These are phyloP conservation scores for Arthroderma sp. DNA, from an alignment of 2,329 filamentous ascomycete species.

Conservation along the genomic window DNA sequence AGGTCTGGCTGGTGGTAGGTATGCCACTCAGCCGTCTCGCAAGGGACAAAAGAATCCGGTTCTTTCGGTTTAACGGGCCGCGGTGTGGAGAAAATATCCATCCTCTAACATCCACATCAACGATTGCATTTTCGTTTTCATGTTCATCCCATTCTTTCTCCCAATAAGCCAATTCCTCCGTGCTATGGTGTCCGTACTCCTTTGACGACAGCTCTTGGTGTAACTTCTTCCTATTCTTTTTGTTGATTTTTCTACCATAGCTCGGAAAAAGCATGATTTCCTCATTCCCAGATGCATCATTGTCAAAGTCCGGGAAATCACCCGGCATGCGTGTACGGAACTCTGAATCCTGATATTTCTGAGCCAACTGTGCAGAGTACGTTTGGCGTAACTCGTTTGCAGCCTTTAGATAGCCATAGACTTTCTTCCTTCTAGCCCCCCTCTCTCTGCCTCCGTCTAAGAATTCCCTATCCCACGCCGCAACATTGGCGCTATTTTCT, in stretches of 20 bases:
- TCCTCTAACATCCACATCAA: conserved; percentile 87
- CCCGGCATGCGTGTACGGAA: conserved; percentile 49
- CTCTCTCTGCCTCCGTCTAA: conserved; percentile 37
- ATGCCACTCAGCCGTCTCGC: conserved; percentile 81
- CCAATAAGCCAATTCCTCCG: conserved; percentile 61
- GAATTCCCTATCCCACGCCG: conserved; percentile 15
- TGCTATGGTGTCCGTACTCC: conserved; percentile 23
- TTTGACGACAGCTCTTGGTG: conserved; percentile 12
- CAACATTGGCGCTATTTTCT: conserved; percentile 12
- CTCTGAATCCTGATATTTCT: conserved; percentile 34
- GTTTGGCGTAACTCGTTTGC: conserved; percentile 59
- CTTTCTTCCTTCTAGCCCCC: conserved; percentile 62
- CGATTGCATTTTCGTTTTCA: conserved; percentile 70
- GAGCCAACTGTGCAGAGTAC: conserved; percentile 45
- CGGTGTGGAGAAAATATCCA: conserved; percentile 86
- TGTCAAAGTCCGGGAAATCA: conserved; percentile 72
- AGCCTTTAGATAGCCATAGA: conserved; percentile 59
- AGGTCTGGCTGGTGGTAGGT: conserved; percentile 46
- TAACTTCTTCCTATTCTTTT: conserved; percentile 23
- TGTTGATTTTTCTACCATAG: conserved; percentile 65
- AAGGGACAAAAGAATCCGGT: conserved; percentile 72
- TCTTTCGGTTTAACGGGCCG: conserved; percentile 74
- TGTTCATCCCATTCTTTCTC: conserved; percentile 63
- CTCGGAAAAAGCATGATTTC: conserved; percentile 94
- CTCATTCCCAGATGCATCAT: conserved; percentile 66